Base-by-base conservation (phyloP, 2,329 filamentous ascomycete genomes). In the Zasmidium angulare region DNA sequence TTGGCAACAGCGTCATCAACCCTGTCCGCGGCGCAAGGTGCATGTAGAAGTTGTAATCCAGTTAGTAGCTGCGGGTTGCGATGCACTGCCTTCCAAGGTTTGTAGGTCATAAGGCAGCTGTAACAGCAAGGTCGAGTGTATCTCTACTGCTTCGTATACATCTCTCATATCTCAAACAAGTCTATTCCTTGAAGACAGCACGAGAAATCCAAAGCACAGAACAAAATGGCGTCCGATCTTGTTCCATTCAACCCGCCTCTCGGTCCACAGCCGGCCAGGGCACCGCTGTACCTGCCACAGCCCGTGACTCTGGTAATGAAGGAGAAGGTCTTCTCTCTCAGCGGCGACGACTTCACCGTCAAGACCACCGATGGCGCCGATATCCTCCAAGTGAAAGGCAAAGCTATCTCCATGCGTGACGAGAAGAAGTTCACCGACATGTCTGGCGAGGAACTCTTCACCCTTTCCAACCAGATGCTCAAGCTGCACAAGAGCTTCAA, bases 281-380 rank as follows among this genome's bases (percentile, higher is more conserved):
- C 62, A 14, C 50, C 60, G 49, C 58, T 72, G 59, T 73, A 71
- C 66, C 57, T 52, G 43, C 61, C 68, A 4, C 50, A 70, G 2
- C 68, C 71, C 55, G 72, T 66, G 58, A 84, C 81, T 1, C 74
- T 89, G 6, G 69, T 48, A 19, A 75, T 89, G 51, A 84, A 81
- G 66, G 86, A 63, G 49, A 63, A 85, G 66, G 77, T 87, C 19
- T 71, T 86, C 59, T 87, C 86, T 2, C 74, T 88, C 9, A 81
- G 81, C 1, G 85, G 85, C 58, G 86, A 89, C 74, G 84, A 80
- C 71, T 89, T 89, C 74, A 82, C 84, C 63, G 82, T 89, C 72
- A 82, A 80, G 55, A 79, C 82, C 3, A 74, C 79, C 48, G 81
- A 79, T 59, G 84, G 84, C 21, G 75, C 78, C 21, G 78, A 82